Evolutionary conservation across 305 asterid genomes (phyloP), one percentile per base, ranked within the genome.

Genomic region (Fraxinus sp.): DNA sequence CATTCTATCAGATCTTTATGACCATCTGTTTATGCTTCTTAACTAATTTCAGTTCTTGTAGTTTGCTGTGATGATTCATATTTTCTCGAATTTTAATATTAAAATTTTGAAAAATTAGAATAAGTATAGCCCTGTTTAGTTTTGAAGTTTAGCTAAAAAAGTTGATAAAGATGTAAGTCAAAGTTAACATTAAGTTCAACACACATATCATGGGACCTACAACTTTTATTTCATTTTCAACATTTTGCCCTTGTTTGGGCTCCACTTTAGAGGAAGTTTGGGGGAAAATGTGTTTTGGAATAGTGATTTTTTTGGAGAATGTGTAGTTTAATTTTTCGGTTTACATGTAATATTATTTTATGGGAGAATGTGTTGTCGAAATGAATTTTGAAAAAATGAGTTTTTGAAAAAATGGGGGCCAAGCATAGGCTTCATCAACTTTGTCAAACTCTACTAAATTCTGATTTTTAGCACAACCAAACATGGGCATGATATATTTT

Each of bases 401-500:
- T 36, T 37, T 37, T 37, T 37, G 11, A 37, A 37, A 39, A 8
- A 39, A 39, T 39, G 13, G 46, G 46, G 46, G 46, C 46, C 46
- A 39, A 39, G 10, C 46, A 39, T 39, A 8, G 46, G 46, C 46
- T 39, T 39, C 46, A 39, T 39, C 46, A 39, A 39, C 46, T 41
- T 43, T 43, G 9, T 43, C n/a, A 13, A 11, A 43, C n/a, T 43
- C 55, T 43, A 43, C 55, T 43, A 43, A 43, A 43, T 43, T 43
- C 16, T 43, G 55, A 43, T 43, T 11, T 43, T 43, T 43, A 43
- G n/a, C 55, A 11, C 13, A 43, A 11, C 55, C 55, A 43, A 43
- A 43, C 49, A 41, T 43, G 55, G 55, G 55, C 55, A 26, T 57
- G 49, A 77, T 43, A 80, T 74, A 49, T 11, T 83, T 75, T 10